Percentiles rank a stretch among this genome's conserved stretches.
phyloP scores from a whole-genome alignment of 345 rosid species.

The Bruguiera parviflora region DNA sequence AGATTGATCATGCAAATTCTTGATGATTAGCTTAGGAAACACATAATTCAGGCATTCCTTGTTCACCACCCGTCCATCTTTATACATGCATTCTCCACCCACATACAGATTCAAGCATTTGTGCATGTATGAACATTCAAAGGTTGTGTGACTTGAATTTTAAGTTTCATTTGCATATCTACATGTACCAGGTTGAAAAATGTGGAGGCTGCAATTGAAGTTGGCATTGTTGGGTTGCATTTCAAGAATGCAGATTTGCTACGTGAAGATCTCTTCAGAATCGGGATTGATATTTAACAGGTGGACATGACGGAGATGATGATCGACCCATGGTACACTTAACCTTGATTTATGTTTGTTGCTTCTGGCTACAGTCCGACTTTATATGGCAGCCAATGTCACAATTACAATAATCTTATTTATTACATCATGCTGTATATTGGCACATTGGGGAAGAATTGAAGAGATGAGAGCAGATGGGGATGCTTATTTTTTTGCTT shows the following conservation, averaged over 20 bases:
- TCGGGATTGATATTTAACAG: conserved; percentile 43
- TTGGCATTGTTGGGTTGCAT: conserved; percentile 64
- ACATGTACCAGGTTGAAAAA: conserved; percentile 49
- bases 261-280: conserved; percentile 39
- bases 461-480: too few species aligned
- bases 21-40: neutral
- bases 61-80: too few species aligned
- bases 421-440: too few species aligned
- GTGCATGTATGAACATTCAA: neutral
- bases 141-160: neutral
- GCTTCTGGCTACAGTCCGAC: neutral
- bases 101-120: too few species aligned
- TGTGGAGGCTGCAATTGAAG: conserved; percentile 65
- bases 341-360: neutral
- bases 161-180: neutral
- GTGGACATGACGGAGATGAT: conserved; percentile 14
- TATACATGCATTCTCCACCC: too few species aligned
- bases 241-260: conserved; percentile 58
- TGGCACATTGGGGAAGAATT: too few species aligned
- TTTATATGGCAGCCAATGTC: too few species aligned
- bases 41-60: neutral
- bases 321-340: neutral
- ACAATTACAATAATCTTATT: too few species aligned
- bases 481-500: too few species aligned
- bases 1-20: neutral